Base-by-base conservation (phyloP, 257 asterid genomes). In the Mitragyna speciosa region DNA sequence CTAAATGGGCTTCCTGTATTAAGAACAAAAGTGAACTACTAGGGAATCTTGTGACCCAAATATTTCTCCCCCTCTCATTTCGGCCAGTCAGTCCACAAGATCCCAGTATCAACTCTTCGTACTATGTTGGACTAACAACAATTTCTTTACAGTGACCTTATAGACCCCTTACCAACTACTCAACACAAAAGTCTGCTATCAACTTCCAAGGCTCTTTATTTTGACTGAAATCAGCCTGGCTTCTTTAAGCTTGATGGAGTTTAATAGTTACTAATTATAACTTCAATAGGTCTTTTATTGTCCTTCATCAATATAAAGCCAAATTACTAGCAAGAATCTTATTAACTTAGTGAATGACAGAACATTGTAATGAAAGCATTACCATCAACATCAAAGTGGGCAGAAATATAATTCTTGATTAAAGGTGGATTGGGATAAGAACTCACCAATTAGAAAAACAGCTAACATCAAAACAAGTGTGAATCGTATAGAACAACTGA, bases 391-490 rank as follows among this genome's bases (percentile, higher is more conserved):
- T n/a, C n/a, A n/a, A n/a, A n/a, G n/a, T n/a, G n/a, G n/a, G n/a
- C n/a, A n/a, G 16, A 54, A 2, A 26, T 15, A 24, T 24, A 1
- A 26, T 68, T 22, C 54, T 36, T 11, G 39, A 66, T 6, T 20
- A 48, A 51, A 24, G 16, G 14, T 17, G 75, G 17, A 75, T 24
- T 15, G 82, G 78, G 81, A 66, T 14, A 33, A 65, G 82, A 86
- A 76, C 89, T 78, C 86, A 94, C 98, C 98, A 28, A 91, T 88
- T 88, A 94, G 84, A 82, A 94, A 90, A 69, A 94, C 67, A 76
- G 96, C 90, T 73, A 94, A 82, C 92, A 88, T 86, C 82, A 94
- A 75, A 81, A 83, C 87, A 71, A 94, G 90, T 16, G 85, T 64
- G 72, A 86, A 82, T 31, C 97, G 95, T 61, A 89, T 69, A 65